A percentile compares a stretch with the other conserved stretches of the same genome.
Evolutionary conservation across 208 protist species (phyloP).

Genomic region (Acanthamoeba healyi): DNA sequence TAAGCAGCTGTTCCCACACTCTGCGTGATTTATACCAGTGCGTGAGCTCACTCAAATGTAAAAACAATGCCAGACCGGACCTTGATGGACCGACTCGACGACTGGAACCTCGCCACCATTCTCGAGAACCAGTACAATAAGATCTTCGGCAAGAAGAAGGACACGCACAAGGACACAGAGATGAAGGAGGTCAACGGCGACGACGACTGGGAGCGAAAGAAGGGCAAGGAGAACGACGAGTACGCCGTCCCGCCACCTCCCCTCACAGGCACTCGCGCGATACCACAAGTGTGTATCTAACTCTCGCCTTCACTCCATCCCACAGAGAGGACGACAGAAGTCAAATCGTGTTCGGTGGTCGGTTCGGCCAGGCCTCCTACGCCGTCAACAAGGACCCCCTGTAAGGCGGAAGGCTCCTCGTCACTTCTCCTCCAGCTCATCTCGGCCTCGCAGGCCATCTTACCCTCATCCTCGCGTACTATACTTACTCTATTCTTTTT

Average conservation of each 20-base stretch:
- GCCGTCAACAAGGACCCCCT: background rate
- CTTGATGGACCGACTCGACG: constrained; percentile 6
- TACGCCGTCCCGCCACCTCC: background rate
- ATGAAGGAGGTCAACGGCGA: background rate
- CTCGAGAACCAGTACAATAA: background rate
- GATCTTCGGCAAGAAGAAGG: background rate
- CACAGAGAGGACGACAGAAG: background rate
- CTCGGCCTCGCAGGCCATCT: too few species aligned
- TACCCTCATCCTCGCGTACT: too few species aligned
- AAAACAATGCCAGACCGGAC: background rate
- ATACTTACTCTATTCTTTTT: too few species aligned
- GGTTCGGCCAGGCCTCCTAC: constrained; percentile 32
- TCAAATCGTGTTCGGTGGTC: constrained; percentile 18
- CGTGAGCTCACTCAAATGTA: too few species aligned
- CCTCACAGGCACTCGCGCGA: background rate
- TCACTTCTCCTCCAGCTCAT: too few species aligned
- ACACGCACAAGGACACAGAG: background rate
- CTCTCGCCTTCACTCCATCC: background rate
- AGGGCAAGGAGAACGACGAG: constrained; percentile 63
- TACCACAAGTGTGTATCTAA: background rate
- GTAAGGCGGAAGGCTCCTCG: too few species aligned
- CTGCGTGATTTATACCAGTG: too few species aligned
- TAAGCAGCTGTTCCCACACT: background rate
- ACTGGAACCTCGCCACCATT: background rate
- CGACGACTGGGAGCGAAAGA: constrained; percentile 22